Percentiles rank a stretch among this genome's conserved stretches.
Evolutionary conservation across 768 basidiomycete genomes (phyloP).

Genomic region (Asterophora lycoperdoides): DNA sequence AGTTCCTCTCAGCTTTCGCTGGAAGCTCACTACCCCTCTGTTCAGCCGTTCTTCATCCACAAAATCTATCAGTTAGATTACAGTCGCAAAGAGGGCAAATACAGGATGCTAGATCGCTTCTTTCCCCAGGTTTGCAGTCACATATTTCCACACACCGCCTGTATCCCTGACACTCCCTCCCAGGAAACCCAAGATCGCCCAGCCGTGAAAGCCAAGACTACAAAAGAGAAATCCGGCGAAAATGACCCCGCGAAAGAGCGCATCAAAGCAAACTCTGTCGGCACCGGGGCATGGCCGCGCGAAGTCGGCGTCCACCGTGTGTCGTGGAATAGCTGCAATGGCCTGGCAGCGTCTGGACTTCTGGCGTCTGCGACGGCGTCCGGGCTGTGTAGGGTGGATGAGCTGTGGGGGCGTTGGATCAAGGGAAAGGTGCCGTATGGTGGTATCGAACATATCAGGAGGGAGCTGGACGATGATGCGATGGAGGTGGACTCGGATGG

Average conservation of each 20-base stretch:
- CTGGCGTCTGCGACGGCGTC: slow-evolving; percentile 79
- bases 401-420: slow-evolving; percentile 71
- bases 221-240: slow-evolving; percentile 31
- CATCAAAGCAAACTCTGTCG: slow-evolving; percentile 25
- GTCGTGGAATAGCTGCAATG: slow-evolving; percentile 76
- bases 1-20: neutral
- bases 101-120: slow-evolving; percentile 85
- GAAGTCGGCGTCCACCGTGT: slow-evolving; percentile 77
- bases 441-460: slow-evolving; percentile 55
- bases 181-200: slow-evolving; percentile 21
- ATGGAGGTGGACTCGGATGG: slow-evolving; percentile 40
- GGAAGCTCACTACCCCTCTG: neutral
- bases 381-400: slow-evolving; percentile 84
- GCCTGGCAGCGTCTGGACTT: slow-evolving; percentile 52
- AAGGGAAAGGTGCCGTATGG: slow-evolving; percentile 64
- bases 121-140: slow-evolving; percentile 55
- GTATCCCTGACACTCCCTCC: neutral
- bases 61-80: slow-evolving; percentile 88
- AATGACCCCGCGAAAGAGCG: slow-evolving; percentile 28
- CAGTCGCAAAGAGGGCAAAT: slow-evolving; percentile 67
- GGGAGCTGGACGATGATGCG: slow-evolving; percentile 46
- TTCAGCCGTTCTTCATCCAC: slow-evolving; percentile 71
- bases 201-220: slow-evolving; percentile 43
- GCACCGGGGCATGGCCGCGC: slow-evolving; percentile 73
- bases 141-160: neutral